Evolutionary conservation across 108 stramenopile genomes (phyloP).

Genomic region (Asterionellopsis glacialis): DNA sequence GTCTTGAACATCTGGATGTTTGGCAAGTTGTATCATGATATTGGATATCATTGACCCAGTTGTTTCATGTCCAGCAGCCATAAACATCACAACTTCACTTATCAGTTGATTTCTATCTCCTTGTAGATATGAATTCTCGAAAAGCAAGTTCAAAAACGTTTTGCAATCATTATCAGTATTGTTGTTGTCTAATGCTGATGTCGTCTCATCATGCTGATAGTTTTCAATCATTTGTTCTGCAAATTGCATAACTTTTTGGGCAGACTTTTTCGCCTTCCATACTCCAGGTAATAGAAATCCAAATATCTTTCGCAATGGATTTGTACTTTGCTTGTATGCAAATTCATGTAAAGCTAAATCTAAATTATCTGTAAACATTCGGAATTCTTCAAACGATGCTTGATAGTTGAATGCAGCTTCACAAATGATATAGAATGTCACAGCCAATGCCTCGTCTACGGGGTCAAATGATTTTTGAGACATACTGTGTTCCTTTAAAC

Average conservation of each 20-base stretch:
- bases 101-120: conserved; percentile 1
- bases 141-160: background rate
- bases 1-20: conserved; percentile 7
- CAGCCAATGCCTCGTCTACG: no score
- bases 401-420: conserved; percentile 38
- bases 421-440: conserved; percentile 27
- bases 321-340: conserved; percentile 17
- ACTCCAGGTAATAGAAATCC: conserved; percentile 18
- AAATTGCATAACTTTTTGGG: no score
- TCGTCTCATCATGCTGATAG: no score
- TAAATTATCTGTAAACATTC: conserved; percentile 6
- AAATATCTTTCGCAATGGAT: conserved; percentile 30
- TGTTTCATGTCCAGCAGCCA: conserved; percentile 28
- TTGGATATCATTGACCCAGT: conserved; percentile 18
- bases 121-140: background rate
- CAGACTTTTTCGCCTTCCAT: conserved; percentile 10
- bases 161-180: no score
- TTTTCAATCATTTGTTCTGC: no score
- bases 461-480: no score
- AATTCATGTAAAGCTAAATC: conserved; percentile 23
- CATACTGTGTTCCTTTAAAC: no score
- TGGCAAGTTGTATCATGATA: conserved; percentile 14
- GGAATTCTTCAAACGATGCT: conserved; percentile 17
- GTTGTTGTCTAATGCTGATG: no score
- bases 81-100: conserved; percentile 13